phyloP scores from a whole-genome alignment of 129 eudicot genomes.

The Saposhnikovia divaricata region DNA sequence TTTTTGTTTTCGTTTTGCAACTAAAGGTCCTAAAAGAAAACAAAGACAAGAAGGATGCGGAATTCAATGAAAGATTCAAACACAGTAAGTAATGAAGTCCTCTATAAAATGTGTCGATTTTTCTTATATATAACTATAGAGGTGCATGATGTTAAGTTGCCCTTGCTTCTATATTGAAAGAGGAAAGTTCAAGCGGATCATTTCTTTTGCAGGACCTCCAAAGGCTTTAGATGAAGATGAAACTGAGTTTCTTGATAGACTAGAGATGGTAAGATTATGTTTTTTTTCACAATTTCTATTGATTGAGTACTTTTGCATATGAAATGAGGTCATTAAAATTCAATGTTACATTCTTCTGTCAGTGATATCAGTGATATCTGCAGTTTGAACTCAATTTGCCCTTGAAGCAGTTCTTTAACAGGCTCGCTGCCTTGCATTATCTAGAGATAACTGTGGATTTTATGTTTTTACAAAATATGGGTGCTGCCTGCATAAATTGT shows the following conservation, averaged over 20 bases:
- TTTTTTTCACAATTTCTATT: conserved; percentile 12
- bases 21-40: conserved; percentile 80
- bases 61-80: conserved; percentile 90
- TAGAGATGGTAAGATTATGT: conserved; percentile 54
- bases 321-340: background rate
- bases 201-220: conserved; percentile 79
- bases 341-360: background rate
- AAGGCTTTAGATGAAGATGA: conserved; percentile 98
- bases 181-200: conserved; percentile 4
- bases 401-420: background rate
- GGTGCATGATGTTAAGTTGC: background rate
- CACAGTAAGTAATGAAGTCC: conserved; percentile 44
- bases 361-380: background rate
- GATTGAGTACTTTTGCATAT: background rate
- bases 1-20: background rate
- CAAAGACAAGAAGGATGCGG: conserved; percentile 94
- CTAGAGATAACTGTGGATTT: background rate
- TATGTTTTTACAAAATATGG: background rate
- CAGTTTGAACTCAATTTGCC: background rate
- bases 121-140: background rate
- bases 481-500: conserved; percentile 1
- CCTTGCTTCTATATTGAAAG: background rate
- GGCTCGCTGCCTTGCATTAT: background rate
- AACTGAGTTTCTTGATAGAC: conserved; percentile 78
- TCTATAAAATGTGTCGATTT: background rate